A percentile compares a stretch with the other conserved stretches of the same genome.
Conservation (phyloP, 345 rosid genomes). For the Citrus maxima region DNA sequence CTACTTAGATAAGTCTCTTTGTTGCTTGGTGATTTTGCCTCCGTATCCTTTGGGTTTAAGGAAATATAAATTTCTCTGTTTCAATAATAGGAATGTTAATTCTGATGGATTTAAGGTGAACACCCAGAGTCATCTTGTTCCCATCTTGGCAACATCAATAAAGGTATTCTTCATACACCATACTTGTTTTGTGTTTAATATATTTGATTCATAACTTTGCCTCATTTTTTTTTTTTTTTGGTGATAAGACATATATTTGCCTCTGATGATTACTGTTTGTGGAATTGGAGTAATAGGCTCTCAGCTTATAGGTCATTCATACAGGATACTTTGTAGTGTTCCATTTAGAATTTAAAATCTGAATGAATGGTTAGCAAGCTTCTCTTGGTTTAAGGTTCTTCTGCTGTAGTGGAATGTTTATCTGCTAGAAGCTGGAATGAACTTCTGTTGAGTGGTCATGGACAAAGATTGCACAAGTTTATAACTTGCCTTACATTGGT, state of each 20-base stretch:
- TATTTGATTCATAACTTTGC: background rate
- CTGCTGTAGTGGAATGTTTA: background rate
- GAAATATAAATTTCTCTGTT: constrained; percentile 1
- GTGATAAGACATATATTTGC: background rate
- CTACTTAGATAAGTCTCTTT: background rate
- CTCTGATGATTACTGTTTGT: background rate
- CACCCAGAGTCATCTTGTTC: constrained; percentile 81
- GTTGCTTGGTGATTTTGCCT: background rate
- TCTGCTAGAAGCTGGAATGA: background rate
- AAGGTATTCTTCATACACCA: constrained; percentile 45
- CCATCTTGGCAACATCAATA: constrained; percentile 81
- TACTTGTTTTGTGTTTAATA: background rate
- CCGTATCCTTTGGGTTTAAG: background rate
- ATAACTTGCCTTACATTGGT: background rate
- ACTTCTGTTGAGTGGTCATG: background rate
- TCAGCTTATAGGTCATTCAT: background rate
- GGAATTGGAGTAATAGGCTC: background rate
- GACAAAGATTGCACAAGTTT: background rate
- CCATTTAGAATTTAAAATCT: background rate
- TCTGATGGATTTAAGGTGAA: constrained; percentile 91
- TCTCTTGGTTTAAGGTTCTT: background rate
- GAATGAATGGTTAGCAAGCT: background rate
- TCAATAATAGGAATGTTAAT: constrained; percentile 56
- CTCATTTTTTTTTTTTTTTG: background rate
- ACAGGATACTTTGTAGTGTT: background rate